Conservation (phyloP, 2,329 filamentous ascomycete genomes). For the Apiospora rasikravindrae region DNA sequence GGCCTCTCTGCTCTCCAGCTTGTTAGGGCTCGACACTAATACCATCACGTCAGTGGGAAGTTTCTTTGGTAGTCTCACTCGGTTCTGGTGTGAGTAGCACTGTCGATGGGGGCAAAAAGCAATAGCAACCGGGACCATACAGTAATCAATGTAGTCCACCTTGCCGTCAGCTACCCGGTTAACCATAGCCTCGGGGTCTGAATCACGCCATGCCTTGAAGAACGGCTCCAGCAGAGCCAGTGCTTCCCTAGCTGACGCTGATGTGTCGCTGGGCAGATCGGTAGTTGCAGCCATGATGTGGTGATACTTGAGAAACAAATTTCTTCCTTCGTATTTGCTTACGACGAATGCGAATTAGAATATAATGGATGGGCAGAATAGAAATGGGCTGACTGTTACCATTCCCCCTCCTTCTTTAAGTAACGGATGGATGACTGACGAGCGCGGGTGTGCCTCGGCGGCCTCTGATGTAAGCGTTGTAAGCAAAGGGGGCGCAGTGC, state of each 20-base stretch:
- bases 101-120: no score
- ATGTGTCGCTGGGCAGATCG: background rate
- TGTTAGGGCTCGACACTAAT: background rate
- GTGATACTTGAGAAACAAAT: background rate
- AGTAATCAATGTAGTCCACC: conserved; percentile 3
- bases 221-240: background rate
- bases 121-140: background rate
- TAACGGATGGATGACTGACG: background rate
- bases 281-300: background rate
- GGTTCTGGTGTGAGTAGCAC: no score
- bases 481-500: background rate
- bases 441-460: background rate
- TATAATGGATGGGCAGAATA: background rate
- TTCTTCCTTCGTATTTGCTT: background rate
- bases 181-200: background rate
- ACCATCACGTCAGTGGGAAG: background rate
- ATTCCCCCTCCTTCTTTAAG: background rate
- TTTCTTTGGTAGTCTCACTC: no score
- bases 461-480: background rate
- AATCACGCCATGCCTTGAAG: background rate
- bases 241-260: background rate
- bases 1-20: background rate
- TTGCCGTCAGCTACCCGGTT: background rate
- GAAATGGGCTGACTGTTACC: background rate
- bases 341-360: background rate